phyloP scores from a whole-genome alignment of 2,329 filamentous ascomycete genomes.

The Penicillium sp. region DNA sequence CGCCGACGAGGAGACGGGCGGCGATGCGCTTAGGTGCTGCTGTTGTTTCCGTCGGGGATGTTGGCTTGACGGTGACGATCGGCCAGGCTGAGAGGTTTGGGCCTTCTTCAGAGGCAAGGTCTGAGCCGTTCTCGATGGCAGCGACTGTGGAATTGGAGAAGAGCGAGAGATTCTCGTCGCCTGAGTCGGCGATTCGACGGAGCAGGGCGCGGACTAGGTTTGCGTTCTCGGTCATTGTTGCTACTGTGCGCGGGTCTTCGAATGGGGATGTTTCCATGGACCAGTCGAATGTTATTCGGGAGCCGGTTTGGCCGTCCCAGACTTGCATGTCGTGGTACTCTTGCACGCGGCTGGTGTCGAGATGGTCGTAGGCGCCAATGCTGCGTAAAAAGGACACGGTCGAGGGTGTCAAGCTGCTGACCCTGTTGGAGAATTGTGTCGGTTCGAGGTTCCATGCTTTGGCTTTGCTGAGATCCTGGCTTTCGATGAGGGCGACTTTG shows the following conservation, averaged over 20 bases:
- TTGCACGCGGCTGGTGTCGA: conserved; percentile 71
- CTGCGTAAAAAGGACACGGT: conserved; percentile 77
- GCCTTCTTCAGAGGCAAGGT: conserved; percentile 56
- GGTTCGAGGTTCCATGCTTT: conserved; percentile 63
- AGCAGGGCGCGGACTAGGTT: conserved; percentile 81
- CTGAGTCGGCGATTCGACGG: conserved; percentile 65
- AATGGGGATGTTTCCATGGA: conserved; percentile 45
- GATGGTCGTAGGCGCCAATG: conserved; percentile 80
- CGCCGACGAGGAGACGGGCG: conserved; percentile 82
- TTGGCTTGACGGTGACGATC: conserved; percentile 67
- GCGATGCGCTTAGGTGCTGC: conserved; percentile 56
- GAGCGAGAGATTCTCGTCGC: conserved; percentile 57
- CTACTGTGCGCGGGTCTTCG: conserved; percentile 62
- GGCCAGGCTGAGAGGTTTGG: conserved; percentile 85
- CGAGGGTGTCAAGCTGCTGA: conserved; percentile 86
- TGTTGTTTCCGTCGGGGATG: conserved; percentile 19
- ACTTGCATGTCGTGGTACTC: conserved; percentile 95
- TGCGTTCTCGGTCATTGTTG: conserved; percentile 94
- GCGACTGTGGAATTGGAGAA: conserved; percentile 76
- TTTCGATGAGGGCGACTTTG: conserved; percentile 83
- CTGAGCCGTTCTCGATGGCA: conserved; percentile 69
- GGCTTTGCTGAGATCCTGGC: conserved; percentile 72
- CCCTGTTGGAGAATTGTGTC: conserved; percentile 82
- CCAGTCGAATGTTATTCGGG: conserved; percentile 86
- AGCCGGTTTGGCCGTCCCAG: conserved; percentile 89